A percentile compares a stretch with the other conserved stretches of the same genome.
These are phyloP conservation scores for Fusarium transvaalense DNA, from an alignment of 2,329 filamentous ascomycete genomes.

Conservation along the genomic window DNA sequence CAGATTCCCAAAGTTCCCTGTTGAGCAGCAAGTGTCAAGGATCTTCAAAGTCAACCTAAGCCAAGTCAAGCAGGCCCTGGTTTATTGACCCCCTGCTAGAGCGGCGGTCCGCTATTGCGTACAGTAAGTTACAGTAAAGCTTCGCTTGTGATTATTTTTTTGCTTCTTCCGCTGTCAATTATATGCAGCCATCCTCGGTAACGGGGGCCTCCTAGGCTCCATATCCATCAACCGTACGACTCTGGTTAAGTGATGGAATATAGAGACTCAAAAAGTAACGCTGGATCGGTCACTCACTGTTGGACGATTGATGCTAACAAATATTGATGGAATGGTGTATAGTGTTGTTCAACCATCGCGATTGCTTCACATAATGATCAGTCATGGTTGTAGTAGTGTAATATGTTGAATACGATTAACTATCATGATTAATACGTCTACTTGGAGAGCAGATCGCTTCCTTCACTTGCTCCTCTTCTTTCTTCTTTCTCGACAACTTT, in stretches of 20 bases:
- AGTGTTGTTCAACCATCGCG: neutral
- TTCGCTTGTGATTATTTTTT: conserved; percentile 34
- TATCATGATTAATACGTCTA: conserved; percentile 22
- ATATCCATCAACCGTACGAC: neutral
- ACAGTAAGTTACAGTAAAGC: neutral
- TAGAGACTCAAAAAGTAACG: neutral
- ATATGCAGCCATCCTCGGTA: conserved; percentile 23
- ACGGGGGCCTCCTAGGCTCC: neutral
- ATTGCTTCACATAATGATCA: neutral
- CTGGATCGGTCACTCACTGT: neutral
- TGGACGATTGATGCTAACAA: neutral
- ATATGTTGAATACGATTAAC: conserved; percentile 34
- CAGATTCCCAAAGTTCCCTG: conserved; percentile 12
- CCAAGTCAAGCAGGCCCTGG: conserved; percentile 4
- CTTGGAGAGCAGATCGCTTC: neutral
- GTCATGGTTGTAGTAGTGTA: conserved; percentile 5
- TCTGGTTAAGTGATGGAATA: neutral
- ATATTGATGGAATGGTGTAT: neutral
- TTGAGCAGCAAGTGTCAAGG: conserved; percentile 21
- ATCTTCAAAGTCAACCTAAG: conserved; percentile 4
- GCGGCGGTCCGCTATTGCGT: conserved; percentile 19
- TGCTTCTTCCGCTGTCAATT: conserved; percentile 46
- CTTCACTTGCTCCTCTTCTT: neutral
- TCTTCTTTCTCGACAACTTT: conserved; percentile 16
- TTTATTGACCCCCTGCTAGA: neutral